Percentiles rank a stretch among this genome's conserved stretches.
phyloP scores from a whole-genome alignment of 345 rosid genomes.

The Brassica incana region DNA sequence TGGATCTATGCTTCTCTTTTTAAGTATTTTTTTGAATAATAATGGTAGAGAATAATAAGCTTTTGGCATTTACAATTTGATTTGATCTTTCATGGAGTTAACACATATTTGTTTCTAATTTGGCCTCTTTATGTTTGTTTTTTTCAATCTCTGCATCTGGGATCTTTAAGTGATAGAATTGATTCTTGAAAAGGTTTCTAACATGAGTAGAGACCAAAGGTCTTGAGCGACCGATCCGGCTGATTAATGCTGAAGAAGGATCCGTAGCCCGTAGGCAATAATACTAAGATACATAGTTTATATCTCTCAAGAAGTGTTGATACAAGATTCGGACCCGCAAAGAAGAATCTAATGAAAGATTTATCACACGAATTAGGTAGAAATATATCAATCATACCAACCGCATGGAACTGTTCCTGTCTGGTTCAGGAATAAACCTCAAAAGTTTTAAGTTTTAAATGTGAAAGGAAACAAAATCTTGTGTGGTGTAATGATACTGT shows the following conservation, averaged over 20 bases:
- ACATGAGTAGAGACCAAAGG: too few relatives aligned
- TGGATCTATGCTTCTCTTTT: not conserved
- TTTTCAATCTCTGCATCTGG: not conserved
- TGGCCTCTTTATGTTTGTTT: not conserved
- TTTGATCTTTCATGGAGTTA: not conserved
- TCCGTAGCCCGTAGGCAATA: not conserved
- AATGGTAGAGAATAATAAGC: slow-evolving; percentile 29
- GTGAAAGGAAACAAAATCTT: slow-evolving; percentile 22
- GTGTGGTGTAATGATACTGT: slow-evolving; percentile 23
- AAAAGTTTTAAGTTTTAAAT: not conserved
- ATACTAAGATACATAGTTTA: not conserved
- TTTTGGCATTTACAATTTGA: not conserved
- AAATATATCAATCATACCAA: slow-evolving; percentile 33
- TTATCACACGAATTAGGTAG: slow-evolving; percentile 43
- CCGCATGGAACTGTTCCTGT: slow-evolving; percentile 31
- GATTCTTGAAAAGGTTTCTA: not conserved
- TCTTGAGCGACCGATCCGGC: too few relatives aligned
- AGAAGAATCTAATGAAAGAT: slow-evolving; percentile 49
- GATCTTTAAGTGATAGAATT: not conserved
- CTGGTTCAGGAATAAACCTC: not conserved
- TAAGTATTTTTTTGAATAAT: not conserved
- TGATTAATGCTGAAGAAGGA: not conserved
- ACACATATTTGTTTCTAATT: not conserved
- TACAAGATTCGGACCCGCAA: slow-evolving; percentile 26
- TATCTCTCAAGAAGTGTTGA: not conserved